Percentiles rank a stretch among this genome's conserved stretches.
Conservation (phyloP, 106 monocot species). For the Allium sativum region DNA sequence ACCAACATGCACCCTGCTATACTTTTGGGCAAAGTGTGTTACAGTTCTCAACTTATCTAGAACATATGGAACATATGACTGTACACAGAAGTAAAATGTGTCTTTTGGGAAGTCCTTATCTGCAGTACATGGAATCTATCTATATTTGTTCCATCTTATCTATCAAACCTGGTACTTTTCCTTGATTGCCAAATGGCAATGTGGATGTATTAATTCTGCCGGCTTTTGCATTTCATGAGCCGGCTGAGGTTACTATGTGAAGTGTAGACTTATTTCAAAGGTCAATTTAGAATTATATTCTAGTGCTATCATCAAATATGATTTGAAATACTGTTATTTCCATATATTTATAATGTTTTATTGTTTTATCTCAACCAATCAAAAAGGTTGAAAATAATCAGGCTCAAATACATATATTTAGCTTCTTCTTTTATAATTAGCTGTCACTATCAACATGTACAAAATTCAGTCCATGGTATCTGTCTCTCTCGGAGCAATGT, state of each 20-base stretch:
- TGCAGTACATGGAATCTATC: not conserved
- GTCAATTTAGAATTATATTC: not conserved
- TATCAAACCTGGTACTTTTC: not conserved
- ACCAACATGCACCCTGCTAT: too few species aligned
- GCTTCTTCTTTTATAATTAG: not conserved
- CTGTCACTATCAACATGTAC: not conserved
- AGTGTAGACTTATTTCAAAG: not conserved
- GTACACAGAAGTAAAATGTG: too few species aligned
- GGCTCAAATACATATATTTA: not conserved
- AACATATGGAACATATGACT: too few species aligned
- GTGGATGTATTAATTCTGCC: not conserved
- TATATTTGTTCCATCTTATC: not conserved
- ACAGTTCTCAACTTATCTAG: too few species aligned
- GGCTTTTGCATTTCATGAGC: slow-evolving; percentile 3
- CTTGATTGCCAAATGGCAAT: not conserved
- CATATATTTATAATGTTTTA: not conserved
- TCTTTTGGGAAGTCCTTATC: not conserved
- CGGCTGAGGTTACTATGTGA: slow-evolving; percentile 3
- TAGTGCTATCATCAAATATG: not conserved
- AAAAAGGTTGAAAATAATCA: not conserved
- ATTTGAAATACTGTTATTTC: not conserved
- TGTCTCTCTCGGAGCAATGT: too few species aligned
- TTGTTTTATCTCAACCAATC: not conserved
- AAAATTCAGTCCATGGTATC: too few species aligned
- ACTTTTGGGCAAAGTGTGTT: too few species aligned